These are phyloP conservation scores for Excoecaria agallocha DNA, from an alignment of 345 rosid genomes.

Conservation along the genomic window DNA sequence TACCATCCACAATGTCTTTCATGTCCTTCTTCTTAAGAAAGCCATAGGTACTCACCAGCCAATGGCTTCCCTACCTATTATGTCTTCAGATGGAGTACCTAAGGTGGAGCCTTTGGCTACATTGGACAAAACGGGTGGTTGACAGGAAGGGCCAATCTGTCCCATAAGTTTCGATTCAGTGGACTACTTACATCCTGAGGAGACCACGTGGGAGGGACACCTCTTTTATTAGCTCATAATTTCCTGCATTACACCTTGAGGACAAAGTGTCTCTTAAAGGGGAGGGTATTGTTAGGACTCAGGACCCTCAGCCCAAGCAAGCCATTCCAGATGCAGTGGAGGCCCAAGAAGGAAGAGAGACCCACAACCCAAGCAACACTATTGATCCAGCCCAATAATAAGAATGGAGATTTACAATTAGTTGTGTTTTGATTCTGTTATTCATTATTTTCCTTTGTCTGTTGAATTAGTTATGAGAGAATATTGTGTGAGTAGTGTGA, in stretches of 20 bases:
- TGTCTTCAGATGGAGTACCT: background rate
- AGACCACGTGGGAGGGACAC: background rate
- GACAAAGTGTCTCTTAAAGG: background rate
- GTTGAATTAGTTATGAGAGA: too few species aligned
- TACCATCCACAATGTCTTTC: background rate
- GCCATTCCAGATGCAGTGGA: too few species aligned
- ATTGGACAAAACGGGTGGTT: background rate
- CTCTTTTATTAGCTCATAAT: background rate
- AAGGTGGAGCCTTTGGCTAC: background rate
- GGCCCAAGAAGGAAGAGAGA: too few species aligned
- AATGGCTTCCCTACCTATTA: fast-evolving
- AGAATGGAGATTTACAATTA: too few species aligned
- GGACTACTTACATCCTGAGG: background rate
- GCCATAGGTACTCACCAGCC: background rate
- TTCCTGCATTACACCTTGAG: background rate
- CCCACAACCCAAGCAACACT: too few species aligned
- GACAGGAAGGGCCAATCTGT: background rate
- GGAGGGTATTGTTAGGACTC: background rate
- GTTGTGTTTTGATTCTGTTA: too few species aligned
- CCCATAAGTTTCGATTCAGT: background rate
- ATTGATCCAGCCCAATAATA: too few species aligned
- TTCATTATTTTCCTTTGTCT: too few species aligned
- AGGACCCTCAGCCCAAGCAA: too few species aligned
- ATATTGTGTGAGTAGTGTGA: too few species aligned
- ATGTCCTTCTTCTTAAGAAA: background rate